Evolutionary conservation across 495 filamentous ascomycete species (phyloP), one percentile per base, ranked within the genome.

Genomic region (Trichoderma erinaceum): DNA sequence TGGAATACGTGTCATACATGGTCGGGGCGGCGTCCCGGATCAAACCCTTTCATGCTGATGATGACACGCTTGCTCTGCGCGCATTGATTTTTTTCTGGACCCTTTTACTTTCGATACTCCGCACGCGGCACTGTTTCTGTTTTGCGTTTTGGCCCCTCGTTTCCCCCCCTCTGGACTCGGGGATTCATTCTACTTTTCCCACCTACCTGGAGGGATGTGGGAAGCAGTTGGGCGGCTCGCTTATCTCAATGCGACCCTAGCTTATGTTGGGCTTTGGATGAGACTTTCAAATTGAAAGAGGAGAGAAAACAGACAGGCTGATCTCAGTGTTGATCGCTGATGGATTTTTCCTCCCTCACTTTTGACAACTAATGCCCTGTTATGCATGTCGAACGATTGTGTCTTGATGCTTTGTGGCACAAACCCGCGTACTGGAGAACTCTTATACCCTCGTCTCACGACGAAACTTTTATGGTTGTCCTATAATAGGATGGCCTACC

Each of bases 361-460:
- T 61, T 32, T 61, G 21, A 29, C 23, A 15, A 11, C 2, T 32
- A 15, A 61, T 61, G 56, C 16, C 18, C 56, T 16, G 27, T 18
- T 12, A 61, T 16, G 27, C 56, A 61, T 32, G 25, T 61, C 56
- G 25, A 61, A 27, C 16, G 27, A 61, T 5, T 29, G 56, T 27
- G 56, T 29, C 56, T 32, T 61, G 23, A 18, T 61, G 56, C 56
- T 13, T 61, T 2, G 21, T 56, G 50, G 50, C 50, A 56, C 50
- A 56, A 56, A 38, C n/a, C 50, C 50, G 50, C 50, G 10, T 56
- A 21, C 50, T 8, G 56, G 56, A 61, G 25, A 61, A 61, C 56
- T 61, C 27, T 61, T 61, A 61, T 61, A 61, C 56, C 56, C 56
- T 32, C 56, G 56, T 61, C 56, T 66, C 27, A 66, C 65, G 65